A percentile compares a stretch with the other conserved stretches of the same genome.
Conservation (phyloP, 1,139 yeast species). For the Diutina siamensis region DNA sequence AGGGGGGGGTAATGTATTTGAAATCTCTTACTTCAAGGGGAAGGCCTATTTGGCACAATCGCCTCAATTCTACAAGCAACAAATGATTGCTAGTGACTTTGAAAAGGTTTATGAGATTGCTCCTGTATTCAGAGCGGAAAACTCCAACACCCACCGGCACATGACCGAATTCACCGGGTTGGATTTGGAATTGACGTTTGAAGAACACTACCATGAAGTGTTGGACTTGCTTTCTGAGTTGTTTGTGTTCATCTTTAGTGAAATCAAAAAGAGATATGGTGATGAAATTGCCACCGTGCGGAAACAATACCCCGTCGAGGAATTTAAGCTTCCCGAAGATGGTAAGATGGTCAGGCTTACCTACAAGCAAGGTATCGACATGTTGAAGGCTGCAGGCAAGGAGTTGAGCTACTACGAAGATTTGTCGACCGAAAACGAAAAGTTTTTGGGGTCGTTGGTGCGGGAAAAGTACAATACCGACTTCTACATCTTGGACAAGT, state of each 20-base stretch:
- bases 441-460: slow-evolving; percentile 79
- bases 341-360: slow-evolving; percentile 87
- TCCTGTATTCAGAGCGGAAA: slow-evolving; percentile 98
- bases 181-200: slow-evolving; percentile 96
- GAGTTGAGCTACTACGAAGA: slow-evolving; percentile 84
- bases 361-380: slow-evolving; percentile 80
- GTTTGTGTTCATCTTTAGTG: slow-evolving; percentile 78
- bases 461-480: slow-evolving; percentile 94
- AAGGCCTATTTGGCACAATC: slow-evolving; percentile 94
- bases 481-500: slow-evolving; percentile 93
- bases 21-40: slow-evolving; percentile 83
- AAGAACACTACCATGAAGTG: slow-evolving; percentile 95
- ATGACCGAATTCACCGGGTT: slow-evolving; percentile 98
- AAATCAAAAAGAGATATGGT: slow-evolving; percentile 67
- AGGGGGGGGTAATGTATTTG: slow-evolving; percentile 96
- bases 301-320: slow-evolving; percentile 95
- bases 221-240: slow-evolving; percentile 74
- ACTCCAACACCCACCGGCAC: slow-evolving; percentile 97
- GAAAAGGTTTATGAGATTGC: slow-evolving; percentile 94
- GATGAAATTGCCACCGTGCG: slow-evolving; percentile 85
- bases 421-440: slow-evolving; percentile 88
- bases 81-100: slow-evolving; percentile 94
- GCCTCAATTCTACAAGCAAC: slow-evolving; percentile 96
- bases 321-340: slow-evolving; percentile 80
- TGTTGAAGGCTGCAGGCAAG: slow-evolving; percentile 74